These are phyloP conservation scores for Citrus sp. DNA, from an alignment of 345 rosid species.

Conservation along the genomic window DNA sequence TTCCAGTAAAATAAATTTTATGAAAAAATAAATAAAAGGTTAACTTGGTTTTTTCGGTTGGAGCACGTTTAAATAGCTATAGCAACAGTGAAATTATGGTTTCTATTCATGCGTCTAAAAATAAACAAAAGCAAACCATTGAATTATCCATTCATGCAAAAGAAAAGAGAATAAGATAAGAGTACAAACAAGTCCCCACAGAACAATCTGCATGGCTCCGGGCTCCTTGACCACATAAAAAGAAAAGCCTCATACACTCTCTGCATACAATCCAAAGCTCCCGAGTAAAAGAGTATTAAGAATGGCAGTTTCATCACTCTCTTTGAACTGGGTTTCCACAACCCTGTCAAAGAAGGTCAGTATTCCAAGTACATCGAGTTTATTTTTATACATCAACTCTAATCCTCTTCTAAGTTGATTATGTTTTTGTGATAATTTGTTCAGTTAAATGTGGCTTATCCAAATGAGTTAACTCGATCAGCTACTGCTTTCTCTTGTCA, in stretches of 20 bases:
- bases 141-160: background rate
- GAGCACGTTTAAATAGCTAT: too few species aligned
- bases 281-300: too few species aligned
- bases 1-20: too few species aligned
- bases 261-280: background rate
- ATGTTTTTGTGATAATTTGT: background rate
- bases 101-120: background rate
- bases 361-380: background rate
- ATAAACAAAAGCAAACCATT: background rate
- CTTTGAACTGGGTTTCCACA: constrained; percentile 46
- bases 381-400: background rate
- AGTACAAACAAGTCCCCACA: background rate
- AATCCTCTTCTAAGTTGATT: background rate
- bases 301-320: constrained; percentile 57
- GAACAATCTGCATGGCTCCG: background rate
- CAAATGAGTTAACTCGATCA: constrained; percentile 33
- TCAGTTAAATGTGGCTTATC: constrained; percentile 30
- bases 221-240: background rate
- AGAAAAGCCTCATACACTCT: background rate
- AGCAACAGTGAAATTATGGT: too few species aligned
- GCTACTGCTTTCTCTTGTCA: constrained; percentile 21
- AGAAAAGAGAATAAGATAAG: background rate
- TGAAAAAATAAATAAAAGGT: too few species aligned
- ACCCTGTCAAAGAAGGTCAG: constrained; percentile 44
- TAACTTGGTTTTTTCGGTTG: too few species aligned